phyloP scores from a whole-genome alignment of 129 eudicot genomes.

The Tagetes patula region DNA sequence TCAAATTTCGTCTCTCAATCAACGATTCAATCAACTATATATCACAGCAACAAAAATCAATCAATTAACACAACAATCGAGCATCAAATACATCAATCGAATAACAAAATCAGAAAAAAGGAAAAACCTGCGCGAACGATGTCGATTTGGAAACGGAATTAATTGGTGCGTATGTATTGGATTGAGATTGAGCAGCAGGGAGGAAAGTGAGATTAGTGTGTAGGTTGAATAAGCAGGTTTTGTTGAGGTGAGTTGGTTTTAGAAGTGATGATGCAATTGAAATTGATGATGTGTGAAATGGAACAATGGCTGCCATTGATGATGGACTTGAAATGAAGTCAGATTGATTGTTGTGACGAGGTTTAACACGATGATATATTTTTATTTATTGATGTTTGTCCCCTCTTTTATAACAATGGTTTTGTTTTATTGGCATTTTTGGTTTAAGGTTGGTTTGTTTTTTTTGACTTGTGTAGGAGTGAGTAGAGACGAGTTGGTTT shows the following conservation, averaged over 20 bases:
- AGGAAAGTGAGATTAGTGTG: neutral
- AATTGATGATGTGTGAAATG: conserved; percentile 22
- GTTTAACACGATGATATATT: neutral
- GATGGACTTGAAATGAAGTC: neutral
- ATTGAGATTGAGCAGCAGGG: conserved; percentile 9
- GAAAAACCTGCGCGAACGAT: conserved; percentile 48
- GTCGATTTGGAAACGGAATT: conserved; percentile 26
- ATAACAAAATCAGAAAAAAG: neutral
- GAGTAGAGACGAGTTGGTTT: too few species aligned
- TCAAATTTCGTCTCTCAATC: conserved; percentile 53
- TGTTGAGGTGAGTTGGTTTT: neutral
- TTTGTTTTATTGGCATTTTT: neutral
- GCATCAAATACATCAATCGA: conserved; percentile 8
- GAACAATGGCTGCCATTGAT: conserved; percentile 35
- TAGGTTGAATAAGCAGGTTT: neutral
- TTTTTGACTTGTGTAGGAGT: too few species aligned
- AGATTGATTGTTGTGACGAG: neutral
- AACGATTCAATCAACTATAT: conserved; percentile 58
- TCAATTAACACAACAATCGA: neutral
- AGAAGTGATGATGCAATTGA: conserved; percentile 5
- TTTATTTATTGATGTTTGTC: too few species aligned
- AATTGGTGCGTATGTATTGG: neutral
- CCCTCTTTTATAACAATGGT: too few species aligned
- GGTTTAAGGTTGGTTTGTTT: neutral
- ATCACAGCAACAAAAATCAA: conserved; percentile 1